Conservation (phyloP, 768 basidiomycete species). For the Psilocybe sp. region DNA sequence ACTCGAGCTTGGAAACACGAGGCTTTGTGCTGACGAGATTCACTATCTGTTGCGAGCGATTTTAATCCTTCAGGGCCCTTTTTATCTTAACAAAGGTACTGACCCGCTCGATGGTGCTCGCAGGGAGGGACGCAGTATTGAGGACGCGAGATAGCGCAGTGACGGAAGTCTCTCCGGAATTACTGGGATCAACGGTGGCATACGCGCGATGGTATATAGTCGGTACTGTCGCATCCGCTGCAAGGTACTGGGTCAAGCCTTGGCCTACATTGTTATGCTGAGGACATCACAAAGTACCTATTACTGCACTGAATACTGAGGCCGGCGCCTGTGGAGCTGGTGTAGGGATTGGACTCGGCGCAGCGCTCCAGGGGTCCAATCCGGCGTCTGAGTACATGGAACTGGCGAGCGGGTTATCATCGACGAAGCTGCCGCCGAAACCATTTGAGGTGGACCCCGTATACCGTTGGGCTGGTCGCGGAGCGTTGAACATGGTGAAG, state of each 20-base stretch:
- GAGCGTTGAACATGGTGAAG: conserved; percentile 77
- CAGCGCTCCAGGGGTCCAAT: conserved; percentile 76
- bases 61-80: background rate
- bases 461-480: conserved; percentile 71
- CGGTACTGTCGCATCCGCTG: conserved; percentile 81
- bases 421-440: conserved; percentile 71
- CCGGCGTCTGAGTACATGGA: conserved; percentile 75
- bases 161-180: conserved; percentile 77
- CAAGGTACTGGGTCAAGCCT: conserved; percentile 3
- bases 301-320: conserved; percentile 64
- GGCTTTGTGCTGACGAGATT: conserved; percentile 81
- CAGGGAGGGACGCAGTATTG: conserved; percentile 73
- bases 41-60: conserved; percentile 60
- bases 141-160: conserved; percentile 80
- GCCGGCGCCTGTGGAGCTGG: conserved; percentile 48
- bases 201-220: conserved; percentile 74
- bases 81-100: conserved; percentile 9
- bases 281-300: conserved; percentile 42
- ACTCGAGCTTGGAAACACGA: conserved; percentile 83
- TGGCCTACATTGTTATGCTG: background rate
- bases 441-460: conserved; percentile 47
- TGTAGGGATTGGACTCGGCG: conserved; percentile 70
- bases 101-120: conserved; percentile 82
- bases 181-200: conserved; percentile 65
- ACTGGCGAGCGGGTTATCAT: conserved; percentile 69